These are phyloP conservation scores for Lycium barbarum DNA, from an alignment of 257 asterid genomes.

Conservation along the genomic window DNA sequence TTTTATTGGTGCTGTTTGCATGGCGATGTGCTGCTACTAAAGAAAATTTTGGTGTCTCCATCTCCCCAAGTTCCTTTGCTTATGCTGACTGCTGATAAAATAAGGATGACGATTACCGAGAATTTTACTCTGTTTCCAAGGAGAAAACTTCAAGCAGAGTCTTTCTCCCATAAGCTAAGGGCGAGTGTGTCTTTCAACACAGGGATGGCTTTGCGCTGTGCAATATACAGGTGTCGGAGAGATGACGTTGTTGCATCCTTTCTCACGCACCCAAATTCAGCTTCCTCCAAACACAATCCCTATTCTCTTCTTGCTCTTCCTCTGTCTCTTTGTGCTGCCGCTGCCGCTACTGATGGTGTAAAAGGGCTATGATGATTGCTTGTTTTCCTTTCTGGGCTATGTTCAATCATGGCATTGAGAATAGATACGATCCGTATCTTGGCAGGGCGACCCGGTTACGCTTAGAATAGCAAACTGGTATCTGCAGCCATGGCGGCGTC, in stretches of 20 bases:
- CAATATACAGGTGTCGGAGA: background rate
- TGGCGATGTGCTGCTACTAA: background rate
- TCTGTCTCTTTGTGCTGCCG: no score
- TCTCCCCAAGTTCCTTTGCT: background rate
- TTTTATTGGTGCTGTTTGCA: background rate
- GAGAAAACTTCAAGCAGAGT: background rate
- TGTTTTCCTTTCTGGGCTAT: background rate
- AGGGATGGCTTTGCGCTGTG: background rate
- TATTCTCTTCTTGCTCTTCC: no score
- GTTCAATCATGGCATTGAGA: background rate
- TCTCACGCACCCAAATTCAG: background rate
- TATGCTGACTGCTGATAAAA: slow-evolving; percentile 1
- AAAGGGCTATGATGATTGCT: no score
- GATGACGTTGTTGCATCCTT: background rate
- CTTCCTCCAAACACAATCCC: background rate
- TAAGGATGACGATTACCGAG: background rate
- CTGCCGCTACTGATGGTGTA: no score
- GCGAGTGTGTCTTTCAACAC: background rate
- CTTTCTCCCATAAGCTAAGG: background rate
- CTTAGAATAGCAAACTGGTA: no score
- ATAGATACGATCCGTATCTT: no score
- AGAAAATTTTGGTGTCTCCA: background rate
- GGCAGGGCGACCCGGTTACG: no score
- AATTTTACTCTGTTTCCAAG: slow-evolving; percentile 13
- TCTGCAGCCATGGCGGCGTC: no score